phyloP scores from a whole-genome alignment of 1,139 yeast species.

The Yamadazyma conglobata region DNA sequence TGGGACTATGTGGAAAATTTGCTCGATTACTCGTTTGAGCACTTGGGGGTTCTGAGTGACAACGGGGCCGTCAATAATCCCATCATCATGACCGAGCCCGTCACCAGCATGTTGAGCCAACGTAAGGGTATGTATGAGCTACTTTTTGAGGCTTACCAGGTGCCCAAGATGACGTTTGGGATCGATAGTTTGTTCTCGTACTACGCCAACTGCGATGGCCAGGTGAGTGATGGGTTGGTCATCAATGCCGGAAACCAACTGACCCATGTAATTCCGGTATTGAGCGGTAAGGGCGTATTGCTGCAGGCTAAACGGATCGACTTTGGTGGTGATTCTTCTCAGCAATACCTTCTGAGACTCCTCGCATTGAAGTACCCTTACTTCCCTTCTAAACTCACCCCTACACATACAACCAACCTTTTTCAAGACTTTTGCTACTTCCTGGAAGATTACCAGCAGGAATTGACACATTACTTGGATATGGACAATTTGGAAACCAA shows the following conservation, averaged over 20 bases:
- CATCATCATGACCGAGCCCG: constrained; percentile 72
- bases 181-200: constrained; percentile 78
- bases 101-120: constrained; percentile 69
- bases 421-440: constrained; percentile 79
- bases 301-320: constrained; percentile 76
- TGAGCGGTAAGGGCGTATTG: constrained; percentile 61
- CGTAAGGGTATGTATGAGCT: constrained; percentile 74
- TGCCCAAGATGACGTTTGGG: constrained; percentile 75
- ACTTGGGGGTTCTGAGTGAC: constrained; percentile 60
- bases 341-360: constrained; percentile 58
- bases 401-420: constrained; percentile 61
- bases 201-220: constrained; percentile 43
- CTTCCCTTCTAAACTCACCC: constrained; percentile 72
- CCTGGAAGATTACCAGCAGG: constrained; percentile 63
- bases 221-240: constrained; percentile 54
- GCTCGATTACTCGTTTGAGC: constrained; percentile 79
- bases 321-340: constrained; percentile 86
- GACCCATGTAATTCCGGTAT: constrained; percentile 78
- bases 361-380: constrained; percentile 84
- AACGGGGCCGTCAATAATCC: constrained; percentile 68
- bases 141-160: constrained; percentile 75
- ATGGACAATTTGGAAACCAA: constrained; percentile 60
- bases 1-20: constrained; percentile 90
- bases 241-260: constrained; percentile 81
- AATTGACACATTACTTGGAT: constrained; percentile 54